These are phyloP conservation scores for Dothistroma pini DNA, from an alignment of 2,329 filamentous ascomycete species.

Conservation along the genomic window DNA sequence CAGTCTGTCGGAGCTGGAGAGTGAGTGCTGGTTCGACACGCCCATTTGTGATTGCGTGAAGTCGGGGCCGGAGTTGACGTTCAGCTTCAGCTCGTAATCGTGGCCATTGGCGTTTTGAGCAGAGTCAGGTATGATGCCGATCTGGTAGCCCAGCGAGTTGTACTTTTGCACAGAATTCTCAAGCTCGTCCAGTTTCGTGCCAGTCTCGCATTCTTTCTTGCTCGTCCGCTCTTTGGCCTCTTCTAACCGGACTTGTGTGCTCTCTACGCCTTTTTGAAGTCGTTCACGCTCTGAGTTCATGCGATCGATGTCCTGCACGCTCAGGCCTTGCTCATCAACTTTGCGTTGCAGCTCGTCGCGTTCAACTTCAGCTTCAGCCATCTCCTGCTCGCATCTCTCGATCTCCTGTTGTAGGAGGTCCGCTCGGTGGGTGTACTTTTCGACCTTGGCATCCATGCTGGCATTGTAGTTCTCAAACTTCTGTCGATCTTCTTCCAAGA, in stretches of 20 bases:
- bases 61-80: slow-evolving; percentile 73
- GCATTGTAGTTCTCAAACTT: slow-evolving; percentile 97
- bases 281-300: slow-evolving; percentile 96
- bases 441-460: slow-evolving; percentile 75
- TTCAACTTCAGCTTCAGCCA: slow-evolving; percentile 79
- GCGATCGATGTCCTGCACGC: slow-evolving; percentile 97
- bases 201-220: slow-evolving; percentile 86
- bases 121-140: slow-evolving; percentile 79
- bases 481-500: slow-evolving; percentile 87
- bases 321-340: slow-evolving; percentile 90
- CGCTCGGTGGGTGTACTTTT: slow-evolving; percentile 81
- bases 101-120: slow-evolving; percentile 80
- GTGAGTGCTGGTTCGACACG: slow-evolving; percentile 41
- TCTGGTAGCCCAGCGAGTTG: slow-evolving; percentile 92
- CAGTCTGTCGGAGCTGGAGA: slow-evolving; percentile 62
- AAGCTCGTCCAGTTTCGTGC: slow-evolving; percentile 82
- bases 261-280: slow-evolving; percentile 82
- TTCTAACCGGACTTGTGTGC: slow-evolving; percentile 70
- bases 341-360: slow-evolving; percentile 73
- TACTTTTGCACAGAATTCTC: slow-evolving; percentile 85
- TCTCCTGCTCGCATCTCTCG: slow-evolving; percentile 69
- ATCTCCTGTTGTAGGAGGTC: slow-evolving; percentile 83
- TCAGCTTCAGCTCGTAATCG: slow-evolving; percentile 80
- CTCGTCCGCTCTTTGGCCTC: slow-evolving; percentile 78
- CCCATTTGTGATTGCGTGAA: slow-evolving; percentile 58